phyloP scores from a whole-genome alignment of 495 filamentous ascomycete species.

The Pyrenula massariospora region DNA sequence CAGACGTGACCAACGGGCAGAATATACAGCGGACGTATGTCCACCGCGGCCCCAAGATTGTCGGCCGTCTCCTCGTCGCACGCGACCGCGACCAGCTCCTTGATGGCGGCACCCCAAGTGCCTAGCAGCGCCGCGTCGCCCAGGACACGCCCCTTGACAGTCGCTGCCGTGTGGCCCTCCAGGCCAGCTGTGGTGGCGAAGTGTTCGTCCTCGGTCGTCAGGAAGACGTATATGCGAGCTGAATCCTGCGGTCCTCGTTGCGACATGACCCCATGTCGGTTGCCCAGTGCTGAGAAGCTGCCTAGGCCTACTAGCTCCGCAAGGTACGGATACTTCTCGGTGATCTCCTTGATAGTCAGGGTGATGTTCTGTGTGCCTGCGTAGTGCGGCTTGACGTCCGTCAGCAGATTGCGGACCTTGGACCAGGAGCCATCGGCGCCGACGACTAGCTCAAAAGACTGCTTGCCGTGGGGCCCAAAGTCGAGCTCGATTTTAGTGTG shows the following conservation, averaged over 20 bases:
- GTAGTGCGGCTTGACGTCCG: conserved; percentile 34
- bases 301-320: conserved; percentile 12
- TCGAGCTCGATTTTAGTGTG: conserved; percentile 6
- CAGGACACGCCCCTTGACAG: conserved; percentile 17
- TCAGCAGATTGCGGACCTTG: conserved; percentile 34
- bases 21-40: conserved; percentile 32
- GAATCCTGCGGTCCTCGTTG: conserved; percentile 28
- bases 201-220: conserved; percentile 20
- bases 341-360: conserved; percentile 10
- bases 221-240: conserved; percentile 24
- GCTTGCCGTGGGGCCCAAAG: conserved; percentile 9
- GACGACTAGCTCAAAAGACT: conserved; percentile 41
- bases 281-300: conserved; percentile 15
- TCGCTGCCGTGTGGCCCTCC: conserved; percentile 12
- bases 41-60: conserved; percentile 11
- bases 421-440: conserved; percentile 56
- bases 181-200: conserved; percentile 14
- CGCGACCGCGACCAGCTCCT: conserved; percentile 24
- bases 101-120: conserved; percentile 17
- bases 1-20: conserved; percentile 39
- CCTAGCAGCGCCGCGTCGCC: conserved; percentile 19
- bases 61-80: conserved; percentile 20
- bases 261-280: conserved; percentile 15
- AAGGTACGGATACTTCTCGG: conserved; percentile 16
- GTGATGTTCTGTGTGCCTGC: conserved; percentile 25